These are phyloP conservation scores for Amanita brunnescens DNA, from an alignment of 768 basidiomycete species.

Conservation along the genomic window DNA sequence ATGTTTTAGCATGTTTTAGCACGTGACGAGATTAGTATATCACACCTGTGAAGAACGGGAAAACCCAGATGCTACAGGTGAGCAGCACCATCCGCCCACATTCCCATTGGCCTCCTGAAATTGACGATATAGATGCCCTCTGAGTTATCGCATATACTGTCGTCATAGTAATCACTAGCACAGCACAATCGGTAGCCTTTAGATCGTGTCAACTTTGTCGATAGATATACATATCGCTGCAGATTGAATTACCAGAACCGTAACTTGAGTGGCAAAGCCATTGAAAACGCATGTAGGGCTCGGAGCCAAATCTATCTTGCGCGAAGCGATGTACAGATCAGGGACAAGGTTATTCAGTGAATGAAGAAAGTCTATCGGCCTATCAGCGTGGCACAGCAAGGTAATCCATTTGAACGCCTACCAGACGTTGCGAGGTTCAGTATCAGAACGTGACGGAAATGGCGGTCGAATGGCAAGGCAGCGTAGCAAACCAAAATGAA, in stretches of 20 bases:
- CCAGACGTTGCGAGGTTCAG: slow-evolving; percentile 7
- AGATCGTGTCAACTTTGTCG: background rate
- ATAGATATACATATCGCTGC: background rate
- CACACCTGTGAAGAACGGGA: slow-evolving; percentile 5
- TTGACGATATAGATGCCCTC: background rate
- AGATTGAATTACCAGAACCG: slow-evolving; percentile 5
- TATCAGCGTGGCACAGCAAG: background rate
- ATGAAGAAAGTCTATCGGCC: slow-evolving; percentile 6
- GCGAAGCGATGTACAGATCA: slow-evolving; percentile 6
- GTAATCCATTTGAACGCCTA: background rate
- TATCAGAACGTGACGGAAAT: slow-evolving; percentile 10
- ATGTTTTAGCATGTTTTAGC: too few species aligned
- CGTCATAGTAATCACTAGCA: slow-evolving; percentile 5
- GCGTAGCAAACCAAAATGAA: slow-evolving; percentile 10
- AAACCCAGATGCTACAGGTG: background rate
- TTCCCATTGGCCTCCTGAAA: background rate
- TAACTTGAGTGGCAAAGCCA: slow-evolving; percentile 8
- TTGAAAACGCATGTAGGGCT: slow-evolving; percentile 8
- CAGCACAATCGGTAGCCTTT: slow-evolving; percentile 9
- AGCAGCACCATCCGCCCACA: background rate
- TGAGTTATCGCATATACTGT: background rate
- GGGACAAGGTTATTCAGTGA: slow-evolving; percentile 3
- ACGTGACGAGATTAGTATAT: background rate
- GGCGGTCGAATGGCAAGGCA: slow-evolving; percentile 5
- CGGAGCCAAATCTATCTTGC: background rate